Conservation (phyloP, 805 yeast species). For the Candida palmyrensis region DNA sequence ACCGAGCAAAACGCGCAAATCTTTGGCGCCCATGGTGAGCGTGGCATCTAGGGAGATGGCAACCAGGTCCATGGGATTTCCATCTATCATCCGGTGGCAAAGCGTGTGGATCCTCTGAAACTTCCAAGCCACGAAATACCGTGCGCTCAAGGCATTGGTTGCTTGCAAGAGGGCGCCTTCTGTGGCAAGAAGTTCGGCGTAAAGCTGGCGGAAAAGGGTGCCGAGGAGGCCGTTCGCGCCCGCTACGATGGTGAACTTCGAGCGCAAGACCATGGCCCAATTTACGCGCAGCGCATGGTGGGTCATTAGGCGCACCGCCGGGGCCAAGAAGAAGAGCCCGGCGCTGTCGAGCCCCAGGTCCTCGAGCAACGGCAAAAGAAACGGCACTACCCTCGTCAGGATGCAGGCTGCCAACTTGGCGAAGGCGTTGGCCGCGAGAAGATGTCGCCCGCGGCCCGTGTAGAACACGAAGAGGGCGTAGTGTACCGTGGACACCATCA, state of each 20-base stretch:
- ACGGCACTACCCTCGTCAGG: background rate
- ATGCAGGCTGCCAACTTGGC: background rate
- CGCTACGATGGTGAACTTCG: background rate
- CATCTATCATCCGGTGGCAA: too few relatives aligned
- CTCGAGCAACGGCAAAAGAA: background rate
- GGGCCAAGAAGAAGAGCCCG: slow-evolving; percentile 1
- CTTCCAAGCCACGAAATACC: slow-evolving; percentile 1
- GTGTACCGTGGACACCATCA: slow-evolving; percentile 1
- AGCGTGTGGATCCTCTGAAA: slow-evolving; percentile 1
- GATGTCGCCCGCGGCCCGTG: background rate
- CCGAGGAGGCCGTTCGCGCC: too few relatives aligned
- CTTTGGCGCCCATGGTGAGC: too few relatives aligned
- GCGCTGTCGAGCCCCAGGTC: background rate
- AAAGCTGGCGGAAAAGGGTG: too few relatives aligned
- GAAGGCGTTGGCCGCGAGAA: background rate
- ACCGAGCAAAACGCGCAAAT: too few relatives aligned
- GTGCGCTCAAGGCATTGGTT: background rate
- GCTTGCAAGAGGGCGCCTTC: background rate
- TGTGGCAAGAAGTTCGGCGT: background rate
- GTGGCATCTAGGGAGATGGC: too few relatives aligned
- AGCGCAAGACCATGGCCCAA: background rate
- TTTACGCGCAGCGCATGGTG: background rate
- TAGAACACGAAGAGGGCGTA: slow-evolving; percentile 2
- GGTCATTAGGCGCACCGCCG: background rate
- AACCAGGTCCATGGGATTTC: too few relatives aligned